Percentiles rank a stretch among this genome's conserved stretches.
These are phyloP conservation scores for Wickerhamomyces sydowiorum DNA, from an alignment of 805 yeast genomes.

Conservation along the genomic window DNA sequence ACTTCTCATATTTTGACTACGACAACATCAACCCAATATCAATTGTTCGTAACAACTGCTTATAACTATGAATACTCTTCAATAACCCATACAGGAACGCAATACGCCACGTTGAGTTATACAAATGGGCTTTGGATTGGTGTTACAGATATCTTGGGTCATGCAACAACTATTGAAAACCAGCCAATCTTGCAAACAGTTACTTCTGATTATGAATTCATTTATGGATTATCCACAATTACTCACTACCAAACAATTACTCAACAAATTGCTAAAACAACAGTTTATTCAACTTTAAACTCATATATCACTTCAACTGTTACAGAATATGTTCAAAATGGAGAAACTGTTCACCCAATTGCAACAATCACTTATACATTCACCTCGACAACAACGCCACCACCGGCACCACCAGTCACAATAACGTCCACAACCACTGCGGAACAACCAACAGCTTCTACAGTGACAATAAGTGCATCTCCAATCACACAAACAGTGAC, in stretches of 20 bases:
- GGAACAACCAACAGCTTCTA: not conserved
- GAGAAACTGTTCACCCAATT: conserved; percentile 9
- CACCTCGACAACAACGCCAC: not conserved
- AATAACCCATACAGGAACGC: conserved; percentile 5
- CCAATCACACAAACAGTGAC: not conserved
- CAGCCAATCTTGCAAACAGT: conserved; percentile 4
- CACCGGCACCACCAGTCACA: not conserved
- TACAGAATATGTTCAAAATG: conserved; percentile 11
- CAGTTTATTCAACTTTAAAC: conserved; percentile 6
- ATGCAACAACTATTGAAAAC: not conserved
- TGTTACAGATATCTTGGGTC: conserved; percentile 4
- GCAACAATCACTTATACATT: conserved; percentile 12
- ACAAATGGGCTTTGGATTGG: conserved; percentile 15
- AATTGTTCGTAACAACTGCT: not conserved
- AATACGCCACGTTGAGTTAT: conserved; percentile 10
- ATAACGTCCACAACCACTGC: not conserved
- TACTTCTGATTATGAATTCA: conserved; percentile 8
- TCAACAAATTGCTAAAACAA: conserved; percentile 9
- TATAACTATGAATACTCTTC: conserved; percentile 4
- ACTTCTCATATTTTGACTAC: conserved; percentile 7
- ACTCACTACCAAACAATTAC: conserved; percentile 11
- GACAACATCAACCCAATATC: conserved; percentile 1
- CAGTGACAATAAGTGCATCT: not conserved
- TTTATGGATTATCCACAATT: conserved; percentile 8
- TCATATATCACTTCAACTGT: conserved; percentile 7